Conservation (phyloP, 495 filamentous ascomycete genomes). For the Penicillium lividum region DNA sequence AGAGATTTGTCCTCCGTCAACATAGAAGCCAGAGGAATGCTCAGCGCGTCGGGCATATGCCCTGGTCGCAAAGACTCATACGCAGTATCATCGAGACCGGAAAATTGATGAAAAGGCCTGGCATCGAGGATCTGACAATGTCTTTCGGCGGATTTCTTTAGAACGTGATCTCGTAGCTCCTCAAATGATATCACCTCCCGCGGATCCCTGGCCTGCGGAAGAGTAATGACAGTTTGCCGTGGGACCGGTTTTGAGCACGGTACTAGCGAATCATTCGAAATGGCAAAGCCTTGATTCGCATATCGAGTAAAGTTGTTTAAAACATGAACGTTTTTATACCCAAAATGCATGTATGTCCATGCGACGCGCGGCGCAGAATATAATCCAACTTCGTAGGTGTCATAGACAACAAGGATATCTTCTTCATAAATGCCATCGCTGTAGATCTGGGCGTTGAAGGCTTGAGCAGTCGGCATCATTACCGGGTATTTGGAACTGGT, state of each 20-base stretch:
- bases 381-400: constrained; percentile 28
- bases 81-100: constrained; percentile 13
- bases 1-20: constrained; percentile 21
- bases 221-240: too few relatives aligned
- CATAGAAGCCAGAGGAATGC: constrained; percentile 31
- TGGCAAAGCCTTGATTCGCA: not conserved
- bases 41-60: constrained; percentile 34
- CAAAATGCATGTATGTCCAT: constrained; percentile 32
- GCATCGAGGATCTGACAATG: not conserved
- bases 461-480: constrained; percentile 28
- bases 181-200: not conserved
- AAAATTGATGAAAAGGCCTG: not conserved
- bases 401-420: constrained; percentile 37
- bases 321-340: constrained; percentile 30
- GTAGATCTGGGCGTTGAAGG: too few relatives aligned
- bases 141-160: not conserved
- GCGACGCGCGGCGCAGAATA: constrained; percentile 36
- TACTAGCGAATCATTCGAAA: not conserved
- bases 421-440: constrained; percentile 19
- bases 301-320: constrained; percentile 38
- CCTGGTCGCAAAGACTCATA: constrained; percentile 22
- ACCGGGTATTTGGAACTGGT: constrained; percentile 28
- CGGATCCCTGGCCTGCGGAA: not conserved
- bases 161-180: not conserved
- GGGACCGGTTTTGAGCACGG: too few relatives aligned